Base-by-base conservation (phyloP, 306 rosid species). In the Quercus glauca region DNA sequence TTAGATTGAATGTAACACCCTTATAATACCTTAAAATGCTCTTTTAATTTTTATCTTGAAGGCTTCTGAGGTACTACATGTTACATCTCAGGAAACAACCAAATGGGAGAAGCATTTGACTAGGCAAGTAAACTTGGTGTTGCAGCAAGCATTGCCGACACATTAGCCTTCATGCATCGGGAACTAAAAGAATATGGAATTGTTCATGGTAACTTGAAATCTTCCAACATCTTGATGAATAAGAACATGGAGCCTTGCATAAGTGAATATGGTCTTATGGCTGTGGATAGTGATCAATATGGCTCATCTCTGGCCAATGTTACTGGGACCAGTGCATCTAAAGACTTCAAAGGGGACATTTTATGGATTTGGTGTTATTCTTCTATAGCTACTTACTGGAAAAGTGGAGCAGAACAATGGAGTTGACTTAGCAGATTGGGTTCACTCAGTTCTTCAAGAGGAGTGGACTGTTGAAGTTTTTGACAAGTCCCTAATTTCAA, bases 391-490 rank as follows among this genome's bases (percentile, higher is more conserved):
- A 1, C 97, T 95, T 0, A 95, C 96, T 0, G 97, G 97, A 10
- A 95, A 91, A 72, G 65, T 89, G 13, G 97, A 73, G 37, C 88
- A 79, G 81, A 87, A 79, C 58, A 55, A 90, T 72, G 99, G 97
- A 12, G 74, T 90, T 25, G 93, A 90, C 57, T 80, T 92, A 73
- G 35, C 92, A 2, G 90, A 89, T n/a, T 91, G 99, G 97, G 97
- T 95, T 74, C 88, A 76, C n/a, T 83, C 92, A 2, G 91, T 95
- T 52, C 84, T 95, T 33, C 77, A 89, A 60, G 97, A 95, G 82
- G 99, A 95, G 83, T 92, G 96, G 99, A 91, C 97, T 2, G 92
- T 86, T 2, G 99, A 94, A 78, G 97, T 94, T 11, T 92, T 94
- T 80, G 99, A 92, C 69, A 83, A 74, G 83, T 55, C 69, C 3